Conservation (phyloP, 176 grass and related monocot genomes). For the Rhynchospora tenuis region DNA sequence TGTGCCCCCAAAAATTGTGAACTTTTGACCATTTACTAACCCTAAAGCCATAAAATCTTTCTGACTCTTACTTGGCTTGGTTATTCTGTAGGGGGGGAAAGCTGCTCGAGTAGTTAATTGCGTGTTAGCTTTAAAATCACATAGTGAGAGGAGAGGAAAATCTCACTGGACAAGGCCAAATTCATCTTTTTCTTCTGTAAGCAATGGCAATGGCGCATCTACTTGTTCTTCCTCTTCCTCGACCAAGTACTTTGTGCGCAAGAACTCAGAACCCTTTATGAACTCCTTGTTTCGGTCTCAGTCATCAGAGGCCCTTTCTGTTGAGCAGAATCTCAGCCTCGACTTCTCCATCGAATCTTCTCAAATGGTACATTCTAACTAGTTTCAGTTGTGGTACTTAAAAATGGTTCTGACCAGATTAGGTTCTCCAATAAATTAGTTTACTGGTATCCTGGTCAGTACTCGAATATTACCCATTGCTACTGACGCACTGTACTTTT, state of each 20-base stretch:
- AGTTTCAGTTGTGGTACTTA: not conserved
- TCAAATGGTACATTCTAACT: conserved; percentile 57
- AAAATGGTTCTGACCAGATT: not conserved
- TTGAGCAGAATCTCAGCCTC: conserved; percentile 46
- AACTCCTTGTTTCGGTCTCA: conserved; percentile 55
- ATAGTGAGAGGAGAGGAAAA: conserved; percentile 55
- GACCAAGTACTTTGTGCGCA: conserved; percentile 47
- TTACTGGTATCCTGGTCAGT: not conserved
- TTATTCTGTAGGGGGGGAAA: conserved; percentile 57
- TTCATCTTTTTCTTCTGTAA: conserved; percentile 35
- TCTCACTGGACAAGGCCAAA: conserved; percentile 18
- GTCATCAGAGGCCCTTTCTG: conserved; percentile 44
- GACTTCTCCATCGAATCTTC: conserved; percentile 51
- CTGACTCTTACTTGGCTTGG: conserved; percentile 1
- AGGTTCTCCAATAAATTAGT: not conserved
- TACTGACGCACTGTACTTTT: not conserved
- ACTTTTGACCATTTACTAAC: no score
- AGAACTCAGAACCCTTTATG: conserved; percentile 75
- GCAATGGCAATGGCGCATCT: conserved; percentile 52
- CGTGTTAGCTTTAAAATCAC: conserved; percentile 69
- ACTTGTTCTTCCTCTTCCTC: conserved; percentile 19
- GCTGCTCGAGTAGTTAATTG: conserved; percentile 68
- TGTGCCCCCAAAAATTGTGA: no score
- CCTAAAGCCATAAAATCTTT: conserved; percentile 27
- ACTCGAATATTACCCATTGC: not conserved